Conservation (phyloP, 2,329 filamentous ascomycete genomes). For the Aureobasidium musti region DNA sequence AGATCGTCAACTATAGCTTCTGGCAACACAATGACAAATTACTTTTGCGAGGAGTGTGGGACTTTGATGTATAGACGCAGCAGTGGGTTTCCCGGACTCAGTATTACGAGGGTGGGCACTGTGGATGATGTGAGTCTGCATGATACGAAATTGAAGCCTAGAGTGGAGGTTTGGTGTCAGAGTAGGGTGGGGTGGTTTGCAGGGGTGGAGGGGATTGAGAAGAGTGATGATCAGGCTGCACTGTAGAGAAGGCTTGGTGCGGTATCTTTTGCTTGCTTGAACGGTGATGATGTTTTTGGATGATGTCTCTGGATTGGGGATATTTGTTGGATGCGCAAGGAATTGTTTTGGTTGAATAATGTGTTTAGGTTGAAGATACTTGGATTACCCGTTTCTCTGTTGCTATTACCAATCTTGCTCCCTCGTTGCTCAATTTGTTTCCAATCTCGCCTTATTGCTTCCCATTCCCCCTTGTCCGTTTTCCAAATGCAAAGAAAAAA, state of each 20-base stretch:
- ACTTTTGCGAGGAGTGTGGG: slow-evolving; percentile 63
- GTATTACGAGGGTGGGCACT: slow-evolving; percentile 59
- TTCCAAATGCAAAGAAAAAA: too few species aligned
- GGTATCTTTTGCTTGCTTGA: too few species aligned
- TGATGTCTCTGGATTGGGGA: too few species aligned
- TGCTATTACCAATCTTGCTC: too few species aligned
- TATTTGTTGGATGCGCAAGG: too few species aligned
- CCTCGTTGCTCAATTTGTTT: too few species aligned
- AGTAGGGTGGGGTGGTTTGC: slow-evolving; percentile 55
- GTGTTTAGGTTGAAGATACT: too few species aligned
- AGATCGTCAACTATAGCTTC: slow-evolving; percentile 50
- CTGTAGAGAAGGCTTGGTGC: not conserved
- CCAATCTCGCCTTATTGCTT: too few species aligned
- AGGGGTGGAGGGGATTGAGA: slow-evolving; percentile 43
- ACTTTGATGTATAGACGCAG: slow-evolving; percentile 61
- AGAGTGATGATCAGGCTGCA: slow-evolving; percentile 11
- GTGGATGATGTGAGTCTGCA: slow-evolving; percentile 63
- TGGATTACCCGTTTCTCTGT: too few species aligned
- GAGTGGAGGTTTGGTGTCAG: slow-evolving; percentile 56
- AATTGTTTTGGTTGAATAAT: too few species aligned
- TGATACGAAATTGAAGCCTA: slow-evolving; percentile 59
- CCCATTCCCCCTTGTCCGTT: too few species aligned
- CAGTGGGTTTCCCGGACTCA: slow-evolving; percentile 48
- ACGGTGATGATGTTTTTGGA: too few species aligned
- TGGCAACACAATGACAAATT: slow-evolving; percentile 60